Percentiles rank a stretch among this genome's conserved stretches.
Evolutionary conservation across 805 yeast species (phyloP).

Genomic region (Pichia nanzhaoensis): DNA sequence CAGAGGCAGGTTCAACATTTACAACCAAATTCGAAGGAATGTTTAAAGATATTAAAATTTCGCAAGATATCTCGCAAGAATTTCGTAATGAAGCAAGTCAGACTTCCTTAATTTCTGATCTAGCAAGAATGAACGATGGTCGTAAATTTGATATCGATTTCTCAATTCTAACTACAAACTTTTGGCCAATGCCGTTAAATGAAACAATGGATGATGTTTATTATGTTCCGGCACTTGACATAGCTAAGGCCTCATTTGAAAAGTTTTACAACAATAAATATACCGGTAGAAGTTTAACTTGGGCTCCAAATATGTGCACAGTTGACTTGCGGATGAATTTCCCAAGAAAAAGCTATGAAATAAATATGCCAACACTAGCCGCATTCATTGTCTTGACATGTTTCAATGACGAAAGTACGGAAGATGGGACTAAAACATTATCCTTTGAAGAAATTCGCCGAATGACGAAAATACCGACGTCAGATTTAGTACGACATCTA

Average conservation of each 20-base stretch:
- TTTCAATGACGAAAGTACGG: constrained; percentile 51
- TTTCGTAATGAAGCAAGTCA: constrained; percentile 17
- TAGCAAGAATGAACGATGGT: constrained; percentile 20
- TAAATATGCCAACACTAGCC: constrained; percentile 74
- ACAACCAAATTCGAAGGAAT: constrained; percentile 78
- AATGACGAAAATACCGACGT: constrained; percentile 63
- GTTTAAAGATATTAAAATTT: constrained; percentile 70
- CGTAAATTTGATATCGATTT: constrained; percentile 39
- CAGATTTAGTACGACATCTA: constrained; percentile 69
- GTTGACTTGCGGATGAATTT: constrained; percentile 71
- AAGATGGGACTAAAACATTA: constrained; percentile 32
- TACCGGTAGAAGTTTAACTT: constrained; percentile 53
- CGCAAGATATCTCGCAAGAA: constrained; percentile 35
- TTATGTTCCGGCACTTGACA: constrained; percentile 39
- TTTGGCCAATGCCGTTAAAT: constrained; percentile 58
- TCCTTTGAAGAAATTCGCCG: constrained; percentile 57
- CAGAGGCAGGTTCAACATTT: constrained; percentile 73
- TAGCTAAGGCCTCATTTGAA: constrained; percentile 41
- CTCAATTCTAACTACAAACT: constrained; percentile 51
- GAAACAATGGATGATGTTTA: constrained; percentile 30
- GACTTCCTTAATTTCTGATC: constrained; percentile 12
- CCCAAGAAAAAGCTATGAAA: constrained; percentile 63
- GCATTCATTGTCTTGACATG: constrained; percentile 64
- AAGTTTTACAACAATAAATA: constrained; percentile 44
- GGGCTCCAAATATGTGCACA: constrained; percentile 83